A percentile compares a stretch with the other conserved stretches of the same genome.
These are phyloP conservation scores for Zymoseptoria tritici DNA, from an alignment of 2,329 filamentous ascomycete genomes.

Conservation along the genomic window DNA sequence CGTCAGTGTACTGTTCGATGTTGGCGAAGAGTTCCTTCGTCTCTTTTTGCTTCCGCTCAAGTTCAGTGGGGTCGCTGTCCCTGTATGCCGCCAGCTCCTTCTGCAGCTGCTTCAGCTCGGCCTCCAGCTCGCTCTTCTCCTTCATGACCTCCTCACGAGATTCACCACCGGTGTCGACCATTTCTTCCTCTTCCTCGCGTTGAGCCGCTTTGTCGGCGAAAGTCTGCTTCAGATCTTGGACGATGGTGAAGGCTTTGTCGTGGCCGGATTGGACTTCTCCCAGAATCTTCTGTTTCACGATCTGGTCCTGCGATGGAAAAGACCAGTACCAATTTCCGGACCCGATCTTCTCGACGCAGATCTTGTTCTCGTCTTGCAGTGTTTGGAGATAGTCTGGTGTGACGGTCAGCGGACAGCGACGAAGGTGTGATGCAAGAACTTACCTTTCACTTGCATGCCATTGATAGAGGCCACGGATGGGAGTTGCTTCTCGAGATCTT, in stretches of 20 bases:
- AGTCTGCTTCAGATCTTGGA: conserved; percentile 35
- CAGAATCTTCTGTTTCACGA: conserved; percentile 35
- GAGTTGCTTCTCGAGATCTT: conserved; percentile 59
- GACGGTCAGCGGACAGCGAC: neutral
- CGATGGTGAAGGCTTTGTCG: conserved; percentile 30
- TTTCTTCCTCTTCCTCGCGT: conserved; percentile 32
- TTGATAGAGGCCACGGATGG: conserved; percentile 56
- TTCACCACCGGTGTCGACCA: conserved; percentile 28
- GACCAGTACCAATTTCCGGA: conserved; percentile 68
- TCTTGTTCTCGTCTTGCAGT: conserved; percentile 53
- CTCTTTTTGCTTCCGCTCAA: conserved; percentile 35
- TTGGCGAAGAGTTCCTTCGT: conserved; percentile 23
- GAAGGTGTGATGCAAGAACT: neutral
- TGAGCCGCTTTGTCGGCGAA: conserved; percentile 33
- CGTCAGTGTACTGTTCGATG: conserved; percentile 36
- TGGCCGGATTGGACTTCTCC: conserved; percentile 32
- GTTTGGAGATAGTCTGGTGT: conserved; percentile 52
- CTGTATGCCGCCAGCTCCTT: conserved; percentile 39
- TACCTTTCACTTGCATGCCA: conserved; percentile 47
- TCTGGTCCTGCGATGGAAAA: conserved; percentile 53
- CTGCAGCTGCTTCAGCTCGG: conserved; percentile 33
- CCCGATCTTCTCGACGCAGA: conserved; percentile 62
- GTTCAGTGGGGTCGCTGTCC: conserved; percentile 39
- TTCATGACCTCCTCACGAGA: conserved; percentile 32
- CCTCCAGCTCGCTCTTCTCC: conserved; percentile 30